Evolutionary conservation across 768 basidiomycete genomes (phyloP).

Genomic region (Obba rivulosa): DNA sequence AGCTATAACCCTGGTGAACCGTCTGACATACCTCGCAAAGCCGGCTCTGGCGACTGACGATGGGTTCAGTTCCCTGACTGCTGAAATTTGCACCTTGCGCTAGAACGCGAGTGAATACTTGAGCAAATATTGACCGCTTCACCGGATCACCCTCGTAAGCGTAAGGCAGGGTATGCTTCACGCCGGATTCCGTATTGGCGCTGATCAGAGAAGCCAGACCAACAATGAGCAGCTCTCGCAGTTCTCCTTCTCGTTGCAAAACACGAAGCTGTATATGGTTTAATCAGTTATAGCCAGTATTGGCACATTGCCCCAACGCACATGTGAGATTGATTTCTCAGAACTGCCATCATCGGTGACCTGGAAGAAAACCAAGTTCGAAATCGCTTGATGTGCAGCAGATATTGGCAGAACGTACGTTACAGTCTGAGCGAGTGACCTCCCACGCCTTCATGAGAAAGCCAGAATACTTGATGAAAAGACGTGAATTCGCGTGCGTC

Average conservation of each 20-base stretch:
- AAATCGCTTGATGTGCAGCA: background rate
- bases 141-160: conserved; percentile 69
- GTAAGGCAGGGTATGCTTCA: conserved; percentile 80
- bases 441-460: conserved; percentile 61
- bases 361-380: conserved; percentile 6
- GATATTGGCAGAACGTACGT: background rate
- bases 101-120: conserved; percentile 78
- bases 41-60: conserved; percentile 21
- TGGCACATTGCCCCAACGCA: conserved; percentile 2
- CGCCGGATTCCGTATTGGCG: conserved; percentile 81
- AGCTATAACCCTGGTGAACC: background rate
- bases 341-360: conserved; percentile 21
- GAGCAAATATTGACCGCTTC: conserved; percentile 76
- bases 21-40: conserved; percentile 30
- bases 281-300: background rate
- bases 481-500: conserved; percentile 63
- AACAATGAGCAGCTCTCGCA: conserved; percentile 72
- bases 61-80: conserved; percentile 40
- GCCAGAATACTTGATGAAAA: conserved; percentile 75
- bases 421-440: conserved; percentile 38
- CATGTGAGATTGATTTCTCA: conserved; percentile 22
- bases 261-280: conserved; percentile 15
- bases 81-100: conserved; percentile 77
- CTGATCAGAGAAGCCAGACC: conserved; percentile 78
- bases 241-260: conserved; percentile 32